Evolutionary conservation across 768 basidiomycete species (phyloP).

Genomic region (Pleurotus tuber-regium): DNA sequence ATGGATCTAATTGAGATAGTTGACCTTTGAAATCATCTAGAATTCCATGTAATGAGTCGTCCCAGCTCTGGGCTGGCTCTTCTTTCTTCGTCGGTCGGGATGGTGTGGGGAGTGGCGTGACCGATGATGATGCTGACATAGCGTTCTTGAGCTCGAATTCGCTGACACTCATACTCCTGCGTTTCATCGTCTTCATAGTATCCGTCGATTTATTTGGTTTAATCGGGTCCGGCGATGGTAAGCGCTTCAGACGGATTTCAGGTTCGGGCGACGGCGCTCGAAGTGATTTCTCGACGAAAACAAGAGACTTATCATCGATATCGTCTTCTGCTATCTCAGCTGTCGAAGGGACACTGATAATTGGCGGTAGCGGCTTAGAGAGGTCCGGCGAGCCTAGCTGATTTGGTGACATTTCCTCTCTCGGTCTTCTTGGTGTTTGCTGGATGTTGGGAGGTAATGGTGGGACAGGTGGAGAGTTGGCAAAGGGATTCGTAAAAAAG

Average conservation of each 20-base stretch:
- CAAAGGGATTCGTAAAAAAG: constrained; percentile 38
- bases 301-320: constrained; percentile 53
- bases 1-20: constrained; percentile 63
- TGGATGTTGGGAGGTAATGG: constrained; percentile 48
- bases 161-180: constrained; percentile 73
- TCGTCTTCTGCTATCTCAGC: constrained; percentile 33
- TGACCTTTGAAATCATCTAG: constrained; percentile 74
- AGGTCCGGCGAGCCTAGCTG: constrained; percentile 31
- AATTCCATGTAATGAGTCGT: constrained; percentile 55
- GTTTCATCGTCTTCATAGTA: constrained; percentile 31
- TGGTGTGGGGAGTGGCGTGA: constrained; percentile 35
- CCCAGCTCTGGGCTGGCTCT: constrained; percentile 19
- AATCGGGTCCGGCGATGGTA: constrained; percentile 21
- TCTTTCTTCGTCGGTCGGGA: constrained; percentile 15
- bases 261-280: constrained; percentile 30
- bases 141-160: constrained; percentile 56
- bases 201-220: constrained; percentile 29
- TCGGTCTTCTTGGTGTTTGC: constrained; percentile 35
- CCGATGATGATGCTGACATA: constrained; percentile 31
- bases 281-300: constrained; percentile 50
- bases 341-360: constrained; percentile 34
- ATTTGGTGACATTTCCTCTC: constrained; percentile 48
- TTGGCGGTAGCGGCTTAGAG: constrained; percentile 66
- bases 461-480: constrained; percentile 49
- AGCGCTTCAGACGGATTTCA: background rate